phyloP scores from a whole-genome alignment of 768 basidiomycete genomes.

The Amanita muscaria region DNA sequence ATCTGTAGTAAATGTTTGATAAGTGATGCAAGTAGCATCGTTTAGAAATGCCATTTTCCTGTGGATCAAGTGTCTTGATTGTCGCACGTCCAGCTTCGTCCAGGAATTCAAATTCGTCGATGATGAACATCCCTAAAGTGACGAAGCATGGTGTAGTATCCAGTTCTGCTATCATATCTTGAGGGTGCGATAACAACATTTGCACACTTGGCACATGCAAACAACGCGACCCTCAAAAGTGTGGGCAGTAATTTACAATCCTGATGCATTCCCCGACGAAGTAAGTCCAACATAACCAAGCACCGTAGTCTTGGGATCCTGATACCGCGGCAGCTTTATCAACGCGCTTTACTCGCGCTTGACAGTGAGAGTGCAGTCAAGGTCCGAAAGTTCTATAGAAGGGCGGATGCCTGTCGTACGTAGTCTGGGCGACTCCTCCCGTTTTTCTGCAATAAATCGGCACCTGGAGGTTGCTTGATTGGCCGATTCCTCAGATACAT shows the following conservation, averaged over 20 bases:
- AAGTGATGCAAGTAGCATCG: neutral
- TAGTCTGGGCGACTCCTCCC: slow-evolving; percentile 1
- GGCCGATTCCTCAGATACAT: slow-evolving; percentile 67
- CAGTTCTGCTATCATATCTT: too few relatives aligned
- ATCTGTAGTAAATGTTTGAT: slow-evolving; percentile 37
- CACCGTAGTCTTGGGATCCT: slow-evolving; percentile 8
- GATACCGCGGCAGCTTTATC: slow-evolving; percentile 52
- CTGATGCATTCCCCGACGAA: slow-evolving; percentile 31
- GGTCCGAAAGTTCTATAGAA: slow-evolving; percentile 58
- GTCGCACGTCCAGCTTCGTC: slow-evolving; percentile 49
- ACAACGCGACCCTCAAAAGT: slow-evolving; percentile 27
- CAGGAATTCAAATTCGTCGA: slow-evolving; percentile 67
- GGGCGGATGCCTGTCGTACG: slow-evolving; percentile 72
- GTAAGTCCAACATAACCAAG: too few relatives aligned
- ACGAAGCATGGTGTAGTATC: slow-evolving; percentile 25
- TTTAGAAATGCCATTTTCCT: slow-evolving; percentile 35
- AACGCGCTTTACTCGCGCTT: slow-evolving; percentile 45
- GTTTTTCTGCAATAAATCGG: neutral
- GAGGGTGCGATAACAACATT: too few relatives aligned
- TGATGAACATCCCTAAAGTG: slow-evolving; percentile 85
- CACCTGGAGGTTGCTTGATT: slow-evolving; percentile 56
- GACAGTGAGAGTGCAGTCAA: slow-evolving; percentile 47
- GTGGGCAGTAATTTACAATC: slow-evolving; percentile 35
- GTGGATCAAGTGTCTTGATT: slow-evolving; percentile 34
- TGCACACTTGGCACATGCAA: too few relatives aligned